Conservation (phyloP, 1,284 basidiomycete species). For the Tylopilus orsonianus region DNA sequence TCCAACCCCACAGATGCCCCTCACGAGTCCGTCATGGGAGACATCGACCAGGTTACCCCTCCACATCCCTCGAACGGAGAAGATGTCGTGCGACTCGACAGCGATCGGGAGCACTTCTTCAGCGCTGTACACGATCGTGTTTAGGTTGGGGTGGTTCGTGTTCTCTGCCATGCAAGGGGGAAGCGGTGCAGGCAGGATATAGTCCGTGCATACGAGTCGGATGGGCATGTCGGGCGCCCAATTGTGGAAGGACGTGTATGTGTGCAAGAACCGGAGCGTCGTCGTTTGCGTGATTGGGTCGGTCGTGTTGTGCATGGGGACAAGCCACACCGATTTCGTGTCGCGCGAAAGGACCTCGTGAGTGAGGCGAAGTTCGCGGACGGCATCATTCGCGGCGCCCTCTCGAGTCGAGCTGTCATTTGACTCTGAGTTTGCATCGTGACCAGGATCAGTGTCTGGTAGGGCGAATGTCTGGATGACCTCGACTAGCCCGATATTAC, state of each 20-base stretch:
- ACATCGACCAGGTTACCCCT: conserved; percentile 12
- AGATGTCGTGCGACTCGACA: conserved; percentile 10
- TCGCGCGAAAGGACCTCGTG: conserved; percentile 16
- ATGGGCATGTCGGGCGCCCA: not conserved
- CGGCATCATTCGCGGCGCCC: not conserved
- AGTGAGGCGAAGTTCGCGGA: conserved; percentile 23
- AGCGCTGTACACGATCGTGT: conserved; percentile 8
- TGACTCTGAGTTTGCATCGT: not conserved
- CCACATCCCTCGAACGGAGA: conserved; percentile 14
- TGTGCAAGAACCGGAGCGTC: conserved; percentile 24
- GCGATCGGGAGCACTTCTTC: conserved; percentile 15
- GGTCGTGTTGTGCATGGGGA: conserved; percentile 12
- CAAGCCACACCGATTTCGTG: conserved; percentile 15
- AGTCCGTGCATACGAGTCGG: conserved; percentile 20
- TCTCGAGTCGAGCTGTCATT: not conserved
- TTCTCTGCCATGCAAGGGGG: not conserved
- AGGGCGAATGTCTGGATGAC: conserved; percentile 22
- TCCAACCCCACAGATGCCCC: conserved; percentile 14
- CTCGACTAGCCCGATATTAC: conserved; percentile 8
- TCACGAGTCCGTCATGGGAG: conserved; percentile 20
- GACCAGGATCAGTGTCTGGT: conserved; percentile 9
- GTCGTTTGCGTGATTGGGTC: conserved; percentile 13
- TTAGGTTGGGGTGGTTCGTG: not conserved
- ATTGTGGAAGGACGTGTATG: not conserved
- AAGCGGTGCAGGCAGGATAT: conserved; percentile 5